Evolutionary conservation across 179 eudicot genomes (phyloP), one percentile per base, ranked within the genome.

Genomic region (Vitellaria paradoxa): DNA sequence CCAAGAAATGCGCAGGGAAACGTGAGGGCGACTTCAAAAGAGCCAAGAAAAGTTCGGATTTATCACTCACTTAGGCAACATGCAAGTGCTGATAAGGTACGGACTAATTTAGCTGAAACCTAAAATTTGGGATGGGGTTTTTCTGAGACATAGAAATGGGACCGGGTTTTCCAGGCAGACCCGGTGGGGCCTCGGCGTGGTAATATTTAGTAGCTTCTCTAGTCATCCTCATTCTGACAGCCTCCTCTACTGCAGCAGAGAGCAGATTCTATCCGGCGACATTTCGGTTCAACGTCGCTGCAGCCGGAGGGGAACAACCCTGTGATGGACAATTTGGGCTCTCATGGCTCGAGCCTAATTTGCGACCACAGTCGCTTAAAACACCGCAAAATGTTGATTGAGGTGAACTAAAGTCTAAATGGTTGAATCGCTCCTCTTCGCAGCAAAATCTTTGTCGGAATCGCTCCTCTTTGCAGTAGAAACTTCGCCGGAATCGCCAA

Each of bases 351-450:
- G 93, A 86, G 30, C 81, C 81, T 10, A 83, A 80, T 57, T 84
- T 82, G 69, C 85, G 79, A 47, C 75, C 85, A 0, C 79, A 70
- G 72, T 87, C 89, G 14, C 79, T 81, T 23, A 80, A 67, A 40
- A 77, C 80, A 13, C 87, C 86, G 24, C 84, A 64, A 0, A 94
- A 76, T 0, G 97, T 93, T 4, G 98, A 94, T 79, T 94, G 96
- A 0, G 98, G 97, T 20, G 98, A 94, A 13, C 90, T 87, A 1
- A n/a, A n/a, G n/a, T n/a, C n/a, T n/a, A n/a, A n/a, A n/a, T n/a
- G n/a, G n/a, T n/a, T n/a, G n/a, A n/a, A n/a, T n/a, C n/a, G n/a
- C n/a, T n/a, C n/a, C n/a, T n/a, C n/a, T n/a, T n/a, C n/a, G n/a
- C n/a, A n/a, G n/a, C n/a, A n/a, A n/a, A n/a, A n/a, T n/a, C n/a